Percentiles rank a stretch among this genome's conserved stretches.
phyloP scores from a whole-genome alignment of 306 rosid genomes.

The Cucurbita moschata region DNA sequence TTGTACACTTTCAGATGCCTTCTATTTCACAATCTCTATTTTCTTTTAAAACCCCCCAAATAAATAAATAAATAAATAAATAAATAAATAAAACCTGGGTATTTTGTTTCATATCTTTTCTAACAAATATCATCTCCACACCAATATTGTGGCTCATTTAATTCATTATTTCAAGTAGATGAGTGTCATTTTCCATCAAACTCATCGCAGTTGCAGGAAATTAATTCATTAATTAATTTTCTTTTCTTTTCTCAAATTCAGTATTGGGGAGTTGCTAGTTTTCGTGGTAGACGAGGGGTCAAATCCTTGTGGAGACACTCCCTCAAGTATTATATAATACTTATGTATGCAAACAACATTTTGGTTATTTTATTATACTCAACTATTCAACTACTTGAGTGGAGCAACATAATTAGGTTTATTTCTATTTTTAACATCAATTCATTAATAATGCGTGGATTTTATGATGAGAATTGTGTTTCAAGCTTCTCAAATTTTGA shows the following conservation, averaged over 20 bases:
- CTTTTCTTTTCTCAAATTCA: slow-evolving; percentile 9
- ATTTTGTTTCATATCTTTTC: slow-evolving; percentile 12
- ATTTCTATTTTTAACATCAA: background rate
- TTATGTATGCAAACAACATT: background rate
- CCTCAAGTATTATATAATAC: slow-evolving; percentile 22
- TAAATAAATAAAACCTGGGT: background rate
- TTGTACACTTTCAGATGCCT: slow-evolving; percentile 48
- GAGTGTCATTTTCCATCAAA: slow-evolving; percentile 30
- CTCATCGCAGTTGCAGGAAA: background rate
- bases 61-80: background rate
- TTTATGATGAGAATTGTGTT: too few relatives aligned
- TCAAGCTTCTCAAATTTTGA: too few relatives aligned
- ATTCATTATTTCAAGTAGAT: slow-evolving; percentile 7
- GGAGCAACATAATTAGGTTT: background rate
- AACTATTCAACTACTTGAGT: background rate
- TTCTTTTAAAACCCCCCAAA: slow-evolving; percentile 24
- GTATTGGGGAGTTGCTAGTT: slow-evolving; percentile 2
- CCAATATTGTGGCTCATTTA: background rate
- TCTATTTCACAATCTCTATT: slow-evolving; percentile 17
- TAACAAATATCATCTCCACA: background rate
- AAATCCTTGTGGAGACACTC: slow-evolving; percentile 26
- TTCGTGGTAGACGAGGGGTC: slow-evolving; percentile 29
- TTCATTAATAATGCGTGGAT: too few relatives aligned
- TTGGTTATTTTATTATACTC: background rate
- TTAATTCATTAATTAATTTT: too few relatives aligned